These are phyloP conservation scores for Cyclaneusma minus DNA, from an alignment of 2,329 filamentous ascomycete species.

Conservation along the genomic window DNA sequence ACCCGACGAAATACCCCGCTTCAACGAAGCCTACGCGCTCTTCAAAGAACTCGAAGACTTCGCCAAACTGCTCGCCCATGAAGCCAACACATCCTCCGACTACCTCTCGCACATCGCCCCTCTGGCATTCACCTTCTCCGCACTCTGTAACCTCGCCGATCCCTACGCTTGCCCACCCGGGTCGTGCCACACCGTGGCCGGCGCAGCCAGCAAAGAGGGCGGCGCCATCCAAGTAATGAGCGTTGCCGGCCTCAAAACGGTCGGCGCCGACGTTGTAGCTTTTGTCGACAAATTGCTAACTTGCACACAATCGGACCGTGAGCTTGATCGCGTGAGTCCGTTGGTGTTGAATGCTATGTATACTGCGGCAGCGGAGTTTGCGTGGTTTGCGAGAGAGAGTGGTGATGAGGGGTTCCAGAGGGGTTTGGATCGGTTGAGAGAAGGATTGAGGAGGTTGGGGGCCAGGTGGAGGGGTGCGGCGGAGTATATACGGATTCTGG, in stretches of 20 bases:
- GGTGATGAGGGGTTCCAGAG: slow-evolving; percentile 17
- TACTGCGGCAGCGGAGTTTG: slow-evolving; percentile 20
- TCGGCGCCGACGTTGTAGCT: slow-evolving; percentile 15
- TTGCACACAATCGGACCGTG: slow-evolving; percentile 9
- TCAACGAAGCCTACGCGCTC: slow-evolving; percentile 11
- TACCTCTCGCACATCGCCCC: slow-evolving; percentile 12
- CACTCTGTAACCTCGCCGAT: slow-evolving; percentile 20
- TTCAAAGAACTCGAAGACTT: slow-evolving; percentile 13
- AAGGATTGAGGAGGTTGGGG: slow-evolving; percentile 16
- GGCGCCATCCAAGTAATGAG: slow-evolving; percentile 10
- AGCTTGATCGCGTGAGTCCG: slow-evolving; percentile 18
- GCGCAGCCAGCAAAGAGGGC: slow-evolving; percentile 2
- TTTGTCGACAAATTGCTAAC: slow-evolving; percentile 15
- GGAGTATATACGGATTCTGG: slow-evolving; percentile 21
- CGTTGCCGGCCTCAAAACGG: slow-evolving; percentile 18
- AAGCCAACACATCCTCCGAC: slow-evolving; percentile 10
- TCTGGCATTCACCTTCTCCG: slow-evolving; percentile 14
- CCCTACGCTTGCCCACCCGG: slow-evolving; percentile 22
- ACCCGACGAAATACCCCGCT: slow-evolving; percentile 9
- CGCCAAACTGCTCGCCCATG: slow-evolving; percentile 11
- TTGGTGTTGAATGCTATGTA: slow-evolving; percentile 24
- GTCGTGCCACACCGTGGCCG: slow-evolving; percentile 11
- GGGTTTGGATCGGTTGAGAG: slow-evolving; percentile 17
- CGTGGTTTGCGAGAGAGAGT: slow-evolving; percentile 23
- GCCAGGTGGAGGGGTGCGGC: slow-evolving; percentile 21